Evolutionary conservation across 1,284 basidiomycete species (phyloP).

Genomic region (Filobasidium uniguttulatum): DNA sequence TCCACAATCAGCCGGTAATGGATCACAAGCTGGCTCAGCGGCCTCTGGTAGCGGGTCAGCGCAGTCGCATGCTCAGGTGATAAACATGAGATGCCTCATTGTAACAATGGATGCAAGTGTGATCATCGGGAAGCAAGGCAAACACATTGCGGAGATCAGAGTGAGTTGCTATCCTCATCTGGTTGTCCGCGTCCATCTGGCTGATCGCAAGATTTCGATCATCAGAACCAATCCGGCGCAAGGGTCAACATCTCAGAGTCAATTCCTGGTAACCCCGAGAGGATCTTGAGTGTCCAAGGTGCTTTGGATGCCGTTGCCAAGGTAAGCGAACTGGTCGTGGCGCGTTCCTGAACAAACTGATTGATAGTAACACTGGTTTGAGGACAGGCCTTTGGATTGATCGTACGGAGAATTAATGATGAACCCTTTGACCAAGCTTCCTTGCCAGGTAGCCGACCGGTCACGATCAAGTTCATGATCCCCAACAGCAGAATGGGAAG

Average conservation of each 20-base stretch:
- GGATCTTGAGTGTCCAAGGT: constrained; percentile 92
- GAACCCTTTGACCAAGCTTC: constrained; percentile 97
- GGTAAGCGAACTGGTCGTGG: constrained; percentile 42
- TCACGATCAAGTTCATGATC: constrained; percentile 99
- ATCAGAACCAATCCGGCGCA: constrained; percentile 78
- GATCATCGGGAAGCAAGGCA: constrained; percentile 93
- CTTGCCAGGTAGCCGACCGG: constrained; percentile 90
- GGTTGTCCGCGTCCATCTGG: neutral
- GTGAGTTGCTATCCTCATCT: constrained; percentile 17
- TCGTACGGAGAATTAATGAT: constrained; percentile 97
- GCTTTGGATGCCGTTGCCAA: constrained; percentile 97
- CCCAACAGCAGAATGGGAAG: constrained; percentile 99
- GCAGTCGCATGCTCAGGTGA: too few species aligned
- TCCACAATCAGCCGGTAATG: constrained; percentile 8
- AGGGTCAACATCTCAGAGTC: constrained; percentile 91
- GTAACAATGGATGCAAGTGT: constrained; percentile 98
- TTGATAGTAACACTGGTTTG: neutral
- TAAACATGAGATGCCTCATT: constrained; percentile 90
- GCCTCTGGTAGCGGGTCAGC: constrained; percentile 26
- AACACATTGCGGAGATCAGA: constrained; percentile 96
- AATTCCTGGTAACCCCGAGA: constrained; percentile 93
- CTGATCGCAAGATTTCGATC: neutral
- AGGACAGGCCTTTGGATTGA: constrained; percentile 85
- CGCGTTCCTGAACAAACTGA: neutral
- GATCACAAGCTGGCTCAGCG: constrained; percentile 9